phyloP scores from a whole-genome alignment of 2,329 filamentous ascomycete genomes.

The Sphaerulina vaccinii region DNA sequence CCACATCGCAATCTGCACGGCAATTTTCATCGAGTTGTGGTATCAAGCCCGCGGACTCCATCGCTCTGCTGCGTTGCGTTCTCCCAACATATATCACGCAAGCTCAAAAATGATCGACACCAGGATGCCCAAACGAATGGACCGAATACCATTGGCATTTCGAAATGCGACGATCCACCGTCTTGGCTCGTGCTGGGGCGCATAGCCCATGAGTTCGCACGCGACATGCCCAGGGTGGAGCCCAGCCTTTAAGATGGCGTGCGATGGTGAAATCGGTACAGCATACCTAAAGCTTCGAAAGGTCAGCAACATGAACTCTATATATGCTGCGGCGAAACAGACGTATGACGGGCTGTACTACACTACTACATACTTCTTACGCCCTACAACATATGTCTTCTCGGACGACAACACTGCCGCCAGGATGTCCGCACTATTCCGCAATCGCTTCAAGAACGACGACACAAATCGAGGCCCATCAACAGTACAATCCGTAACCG shows the following conservation, averaged over 20 bases:
- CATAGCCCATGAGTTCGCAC: neutral
- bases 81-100: conserved; percentile 7
- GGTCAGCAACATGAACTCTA: conserved; percentile 1
- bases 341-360: neutral
- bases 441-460: conserved; percentile 17
- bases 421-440: conserved; percentile 17
- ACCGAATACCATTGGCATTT: neutral
- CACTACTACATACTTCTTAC: neutral
- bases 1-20: no score
- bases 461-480: conserved; percentile 9
- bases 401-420: neutral
- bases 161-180: neutral
- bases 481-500: conserved; percentile 16
- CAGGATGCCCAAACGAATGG: neutral
- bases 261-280: conserved; percentile 23
- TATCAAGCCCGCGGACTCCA: no score
- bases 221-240: neutral
- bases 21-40: no score
- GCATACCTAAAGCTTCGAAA: conserved; percentile 1
- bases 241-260: conserved; percentile 13
- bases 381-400: neutral
- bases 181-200: conserved; percentile 2
- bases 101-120: conserved; percentile 1
- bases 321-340: conserved; percentile 1
- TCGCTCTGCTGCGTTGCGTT: conserved; percentile 1